Evolutionary conservation across 2,329 filamentous ascomycete genomes (phyloP).

Genomic region (Penicillium brevicompactum): DNA sequence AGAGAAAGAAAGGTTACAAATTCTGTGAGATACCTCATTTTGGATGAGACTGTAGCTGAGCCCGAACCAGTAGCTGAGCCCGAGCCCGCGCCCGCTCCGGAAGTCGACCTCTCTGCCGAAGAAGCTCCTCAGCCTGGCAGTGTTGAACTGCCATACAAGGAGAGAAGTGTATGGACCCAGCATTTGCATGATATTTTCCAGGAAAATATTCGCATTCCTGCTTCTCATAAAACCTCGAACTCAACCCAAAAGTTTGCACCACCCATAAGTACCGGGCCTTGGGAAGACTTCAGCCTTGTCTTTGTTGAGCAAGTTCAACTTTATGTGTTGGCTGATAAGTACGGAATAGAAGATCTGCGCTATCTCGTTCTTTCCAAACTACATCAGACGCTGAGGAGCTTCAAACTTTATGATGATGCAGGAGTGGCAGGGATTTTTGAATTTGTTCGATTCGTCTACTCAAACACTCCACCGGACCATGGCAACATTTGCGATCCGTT

Average conservation of each 20-base stretch:
- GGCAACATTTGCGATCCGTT: conserved; percentile 7
- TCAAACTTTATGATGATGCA: conserved; percentile 29
- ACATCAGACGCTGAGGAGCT: conserved; percentile 31
- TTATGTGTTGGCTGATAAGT: conserved; percentile 46
- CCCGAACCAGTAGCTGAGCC: conserved; percentile 5
- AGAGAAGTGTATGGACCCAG: conserved; percentile 10
- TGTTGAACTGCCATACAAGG: background rate
- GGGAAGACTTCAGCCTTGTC: conserved; percentile 35
- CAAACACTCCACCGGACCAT: conserved; percentile 30
- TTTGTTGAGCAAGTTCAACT: conserved; percentile 44
- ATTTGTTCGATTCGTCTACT: conserved; percentile 40
- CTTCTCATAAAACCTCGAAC: background rate
- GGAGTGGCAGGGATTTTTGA: conserved; percentile 32
- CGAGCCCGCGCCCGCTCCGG: conserved; percentile 1
- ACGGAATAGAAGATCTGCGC: conserved; percentile 38
- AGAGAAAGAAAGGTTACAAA: background rate
- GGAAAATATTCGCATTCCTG: background rate
- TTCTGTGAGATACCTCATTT: background rate
- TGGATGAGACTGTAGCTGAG: background rate
- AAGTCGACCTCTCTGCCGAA: background rate
- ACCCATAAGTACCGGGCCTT: conserved; percentile 7
- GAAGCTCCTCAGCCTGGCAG: too few relatives aligned
- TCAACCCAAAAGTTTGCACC: conserved; percentile 10
- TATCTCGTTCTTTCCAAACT: conserved; percentile 37
- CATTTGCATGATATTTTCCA: conserved; percentile 8